These are phyloP conservation scores for Lanzia echinophila DNA, from an alignment of 2,329 filamentous ascomycete genomes.

Conservation along the genomic window DNA sequence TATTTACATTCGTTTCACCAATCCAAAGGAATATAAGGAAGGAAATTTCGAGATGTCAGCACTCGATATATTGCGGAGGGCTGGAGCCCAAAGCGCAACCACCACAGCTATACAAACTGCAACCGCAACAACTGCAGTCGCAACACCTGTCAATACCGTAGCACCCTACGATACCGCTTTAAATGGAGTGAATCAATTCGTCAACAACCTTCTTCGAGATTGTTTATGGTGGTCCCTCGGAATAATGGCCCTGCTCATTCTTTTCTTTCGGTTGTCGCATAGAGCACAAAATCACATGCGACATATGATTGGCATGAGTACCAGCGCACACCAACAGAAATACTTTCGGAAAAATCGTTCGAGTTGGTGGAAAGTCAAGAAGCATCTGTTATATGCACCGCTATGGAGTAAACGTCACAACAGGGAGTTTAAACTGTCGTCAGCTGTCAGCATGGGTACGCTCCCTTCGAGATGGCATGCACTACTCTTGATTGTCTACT, in stretches of 20 bases:
- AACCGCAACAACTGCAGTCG: conserved; percentile 7
- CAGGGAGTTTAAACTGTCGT: conserved; percentile 56
- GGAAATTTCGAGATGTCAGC: not conserved
- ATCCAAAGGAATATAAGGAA: not conserved
- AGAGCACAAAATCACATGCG: conserved; percentile 50
- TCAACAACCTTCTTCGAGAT: conserved; percentile 52
- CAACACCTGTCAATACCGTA: conserved; percentile 40
- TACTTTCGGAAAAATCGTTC: conserved; percentile 55
- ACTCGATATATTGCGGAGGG: conserved; percentile 5
- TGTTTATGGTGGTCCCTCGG: conserved; percentile 56
- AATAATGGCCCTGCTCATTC: conserved; percentile 45
- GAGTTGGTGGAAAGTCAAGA: conserved; percentile 54
- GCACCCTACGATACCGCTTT: conserved; percentile 49
- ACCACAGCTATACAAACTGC: conserved; percentile 11
- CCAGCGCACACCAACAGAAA: conserved; percentile 43
- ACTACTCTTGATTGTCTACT: conserved; percentile 49
- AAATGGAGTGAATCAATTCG: conserved; percentile 52
- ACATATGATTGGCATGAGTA: conserved; percentile 52
- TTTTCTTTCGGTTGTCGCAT: conserved; percentile 47
- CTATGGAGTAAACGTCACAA: conserved; percentile 61
- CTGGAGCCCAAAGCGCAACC: conserved; percentile 1
- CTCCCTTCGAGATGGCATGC: conserved; percentile 59
- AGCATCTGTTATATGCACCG: conserved; percentile 56
- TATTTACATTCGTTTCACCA: not conserved
- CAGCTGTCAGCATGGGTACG: conserved; percentile 54